phyloP scores from a whole-genome alignment of 208 protist species.

The Naegleria lovaniensis region DNA sequence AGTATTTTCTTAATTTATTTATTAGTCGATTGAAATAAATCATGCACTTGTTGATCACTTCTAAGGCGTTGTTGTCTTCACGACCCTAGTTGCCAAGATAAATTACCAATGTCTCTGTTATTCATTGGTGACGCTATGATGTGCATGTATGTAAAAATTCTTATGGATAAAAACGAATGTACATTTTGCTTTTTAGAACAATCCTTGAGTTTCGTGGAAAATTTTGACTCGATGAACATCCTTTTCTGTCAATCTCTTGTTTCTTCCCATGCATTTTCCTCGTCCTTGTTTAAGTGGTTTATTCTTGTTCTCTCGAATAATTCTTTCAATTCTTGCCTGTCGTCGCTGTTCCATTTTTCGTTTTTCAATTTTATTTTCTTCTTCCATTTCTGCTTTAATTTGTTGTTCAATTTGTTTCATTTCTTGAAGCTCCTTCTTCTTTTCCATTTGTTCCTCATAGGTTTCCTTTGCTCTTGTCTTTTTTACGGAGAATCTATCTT shows the following conservation, averaged over 20 bases:
- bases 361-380: not conserved
- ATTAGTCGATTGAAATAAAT: too few species aligned
- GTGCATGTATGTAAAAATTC: too few species aligned
- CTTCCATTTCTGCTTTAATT: conserved; percentile 17
- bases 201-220: not conserved
- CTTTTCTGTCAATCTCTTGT: not conserved
- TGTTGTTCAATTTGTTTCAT: not conserved
- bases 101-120: too few species aligned
- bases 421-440: not conserved
- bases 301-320: not conserved
- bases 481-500: not conserved
- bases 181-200: not conserved
- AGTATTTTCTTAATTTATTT: too few species aligned
- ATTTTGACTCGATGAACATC: not conserved
- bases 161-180: too few species aligned
- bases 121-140: too few species aligned
- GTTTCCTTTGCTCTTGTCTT: not conserved
- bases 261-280: conserved; percentile 3
- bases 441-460: not conserved
- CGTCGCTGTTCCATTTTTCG: not conserved
- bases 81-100: too few species aligned
- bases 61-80: too few species aligned
- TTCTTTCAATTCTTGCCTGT: conserved; percentile 13
- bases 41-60: too few species aligned
- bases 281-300: not conserved